Conservation (phyloP, 371 early-diverging fungal species). For the Mortierella sp. region DNA sequence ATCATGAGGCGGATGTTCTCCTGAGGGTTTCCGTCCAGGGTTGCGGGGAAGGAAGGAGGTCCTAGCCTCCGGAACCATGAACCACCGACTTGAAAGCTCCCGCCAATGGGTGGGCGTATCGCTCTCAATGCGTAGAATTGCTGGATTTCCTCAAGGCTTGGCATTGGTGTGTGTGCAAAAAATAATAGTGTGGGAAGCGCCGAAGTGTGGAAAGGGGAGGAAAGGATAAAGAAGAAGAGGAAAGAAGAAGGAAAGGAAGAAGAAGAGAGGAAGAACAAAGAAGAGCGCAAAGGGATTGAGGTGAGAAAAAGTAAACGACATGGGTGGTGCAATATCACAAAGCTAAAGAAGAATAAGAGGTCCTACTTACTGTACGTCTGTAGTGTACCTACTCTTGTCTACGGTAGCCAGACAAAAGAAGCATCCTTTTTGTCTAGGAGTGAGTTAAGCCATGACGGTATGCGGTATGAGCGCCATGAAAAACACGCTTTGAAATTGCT, state of each 20-base stretch:
- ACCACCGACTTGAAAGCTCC: not conserved
- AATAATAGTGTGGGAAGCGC: not conserved
- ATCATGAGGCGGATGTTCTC: not conserved
- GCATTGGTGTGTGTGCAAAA: slow-evolving; percentile 35
- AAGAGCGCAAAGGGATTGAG: not conserved
- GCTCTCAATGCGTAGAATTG: not conserved
- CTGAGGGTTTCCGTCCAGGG: slow-evolving; percentile 4
- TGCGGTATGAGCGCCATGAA: too few relatives aligned
- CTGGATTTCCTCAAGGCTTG: slow-evolving; percentile 23
- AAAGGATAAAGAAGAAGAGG: not conserved
- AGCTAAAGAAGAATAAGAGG: too few relatives aligned
- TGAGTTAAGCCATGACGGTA: too few relatives aligned
- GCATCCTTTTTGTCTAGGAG: too few relatives aligned
- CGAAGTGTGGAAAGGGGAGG: too few relatives aligned
- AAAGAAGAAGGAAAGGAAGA: not conserved
- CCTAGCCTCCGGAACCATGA: not conserved
- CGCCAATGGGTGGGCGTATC: not conserved
- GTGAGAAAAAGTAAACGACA: not conserved
- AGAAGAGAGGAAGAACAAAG: not conserved
- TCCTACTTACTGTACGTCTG: too few relatives aligned
- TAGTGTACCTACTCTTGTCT: too few relatives aligned
- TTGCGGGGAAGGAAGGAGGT: not conserved
- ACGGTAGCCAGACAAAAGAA: too few relatives aligned
- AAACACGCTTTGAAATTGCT: too few relatives aligned
- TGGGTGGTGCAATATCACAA: not conserved